A percentile compares a stretch with the other conserved stretches of the same genome.
These are phyloP conservation scores for Leccinum barrowsii DNA, from an alignment of 768 basidiomycete species.

Conservation along the genomic window DNA sequence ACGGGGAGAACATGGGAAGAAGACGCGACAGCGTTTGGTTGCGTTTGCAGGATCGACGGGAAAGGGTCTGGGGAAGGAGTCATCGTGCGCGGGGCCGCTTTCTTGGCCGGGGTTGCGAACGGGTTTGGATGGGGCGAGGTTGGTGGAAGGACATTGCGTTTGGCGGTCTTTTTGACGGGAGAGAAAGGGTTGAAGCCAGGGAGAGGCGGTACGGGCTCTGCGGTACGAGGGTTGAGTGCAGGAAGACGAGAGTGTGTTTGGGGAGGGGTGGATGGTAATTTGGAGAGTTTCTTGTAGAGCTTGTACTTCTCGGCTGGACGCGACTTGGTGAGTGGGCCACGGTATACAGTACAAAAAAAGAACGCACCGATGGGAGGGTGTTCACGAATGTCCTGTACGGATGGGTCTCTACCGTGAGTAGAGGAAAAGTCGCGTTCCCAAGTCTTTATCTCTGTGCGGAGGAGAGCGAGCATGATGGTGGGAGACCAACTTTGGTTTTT, in stretches of 20 bases:
- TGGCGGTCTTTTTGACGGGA: slow-evolving; percentile 52
- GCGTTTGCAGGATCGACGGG: slow-evolving; percentile 29
- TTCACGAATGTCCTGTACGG: slow-evolving; percentile 67
- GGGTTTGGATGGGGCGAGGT: slow-evolving; percentile 34
- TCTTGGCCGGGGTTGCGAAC: slow-evolving; percentile 43
- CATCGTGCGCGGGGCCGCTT: slow-evolving; percentile 19
- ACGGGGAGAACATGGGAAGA: slow-evolving; percentile 19
- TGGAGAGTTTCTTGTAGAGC: slow-evolving; percentile 73
- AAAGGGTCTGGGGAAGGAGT: slow-evolving; percentile 41
- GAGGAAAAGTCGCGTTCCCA: slow-evolving; percentile 73
- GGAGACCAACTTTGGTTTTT: neutral
- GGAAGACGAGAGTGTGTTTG: slow-evolving; percentile 26
- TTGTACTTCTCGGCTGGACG: slow-evolving; percentile 72
- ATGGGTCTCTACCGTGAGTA: slow-evolving; percentile 53
- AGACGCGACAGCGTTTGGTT: slow-evolving; percentile 2
- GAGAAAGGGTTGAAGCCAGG: slow-evolving; percentile 75
- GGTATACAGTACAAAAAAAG: neutral
- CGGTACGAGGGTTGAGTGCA: slow-evolving; percentile 48
- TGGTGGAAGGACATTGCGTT: slow-evolving; percentile 8
- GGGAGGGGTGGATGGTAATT: slow-evolving; percentile 39
- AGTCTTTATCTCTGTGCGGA: slow-evolving; percentile 69
- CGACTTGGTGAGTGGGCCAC: neutral
- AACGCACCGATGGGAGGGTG: slow-evolving; percentile 59
- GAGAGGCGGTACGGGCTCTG: slow-evolving; percentile 50
- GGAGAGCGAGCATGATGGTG: slow-evolving; percentile 17